Evolutionary conservation across 1,139 yeast genomes (phyloP), one percentile per base, ranked within the genome.

Genomic region (Candida anutae): DNA sequence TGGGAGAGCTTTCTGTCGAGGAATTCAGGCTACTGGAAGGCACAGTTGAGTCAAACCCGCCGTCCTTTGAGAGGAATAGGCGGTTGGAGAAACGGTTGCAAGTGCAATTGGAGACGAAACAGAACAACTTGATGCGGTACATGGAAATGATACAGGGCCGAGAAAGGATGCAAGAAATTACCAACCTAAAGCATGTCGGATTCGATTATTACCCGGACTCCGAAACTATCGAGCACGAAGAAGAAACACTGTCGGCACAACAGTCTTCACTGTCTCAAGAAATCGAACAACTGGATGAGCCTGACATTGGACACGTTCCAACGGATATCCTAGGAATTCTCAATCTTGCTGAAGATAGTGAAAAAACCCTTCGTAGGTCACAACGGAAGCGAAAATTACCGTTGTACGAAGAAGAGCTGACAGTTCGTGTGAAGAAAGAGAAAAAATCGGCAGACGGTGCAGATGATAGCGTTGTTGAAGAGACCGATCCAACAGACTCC

Each of bases 1-100:
- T 94, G 0, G 95, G 88, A 1, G 60, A 62, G 5, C 56, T 88
- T 37, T 74, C 95, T 0, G 77, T 93, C 14, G 65, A 70, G 27
- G 79, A 76, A 27, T 90, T 93, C 47, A 65, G 96, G 42, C 57
- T 53, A 18, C 50, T 57, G 3, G 48, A 55, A 2, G 39, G 35
- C 50, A 42, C 71, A 3, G 76, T 64, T 37, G 51, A 69, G 3
- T 63, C 81, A 1, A 68, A 76, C 35, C 99, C 99, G 0, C 99
- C 99, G 1, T 77, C 96, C 1, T 88, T 70, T 49, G 62, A 57
- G 16, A 69, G 63, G 33, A 77, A 77, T 42, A 58, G 65, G 22
- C 38, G 31, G 6, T 38, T 46, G 22, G 69, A 62, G 34, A 30
- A 28, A 34, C 52, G 48, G 38, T 43, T 45, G 27, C 45, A 32